These are phyloP conservation scores for Pleurotus giganteus DNA, from an alignment of 768 basidiomycete species.

Conservation along the genomic window DNA sequence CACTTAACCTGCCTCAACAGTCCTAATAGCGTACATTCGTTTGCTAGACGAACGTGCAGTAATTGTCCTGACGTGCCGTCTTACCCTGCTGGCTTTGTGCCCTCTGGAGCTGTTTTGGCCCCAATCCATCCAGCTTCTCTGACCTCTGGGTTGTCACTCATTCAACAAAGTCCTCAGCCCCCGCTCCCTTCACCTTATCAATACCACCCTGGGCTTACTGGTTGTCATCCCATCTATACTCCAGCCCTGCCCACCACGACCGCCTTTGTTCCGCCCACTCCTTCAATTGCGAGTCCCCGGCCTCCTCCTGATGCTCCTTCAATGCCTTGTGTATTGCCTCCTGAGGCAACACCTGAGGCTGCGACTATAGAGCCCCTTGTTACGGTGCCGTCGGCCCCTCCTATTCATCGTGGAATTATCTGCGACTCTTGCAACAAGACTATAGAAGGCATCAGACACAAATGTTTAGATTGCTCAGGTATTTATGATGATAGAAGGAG, in stretches of 20 bases:
- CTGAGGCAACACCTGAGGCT: conserved; percentile 2
- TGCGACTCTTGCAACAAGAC: conserved; percentile 64
- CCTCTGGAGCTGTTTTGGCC: conserved; percentile 11
- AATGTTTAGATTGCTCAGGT: conserved; percentile 79
- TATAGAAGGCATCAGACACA: conserved; percentile 69
- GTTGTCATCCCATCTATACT: neutral
- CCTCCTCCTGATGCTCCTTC: conserved; percentile 1
- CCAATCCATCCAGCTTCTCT: neutral
- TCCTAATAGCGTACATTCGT: neutral
- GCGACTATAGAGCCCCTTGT: conserved; percentile 6
- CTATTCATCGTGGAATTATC: conserved; percentile 52
- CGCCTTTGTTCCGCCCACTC: neutral
- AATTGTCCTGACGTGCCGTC: neutral
- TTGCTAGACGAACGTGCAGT: neutral
- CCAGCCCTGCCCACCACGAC: neutral
- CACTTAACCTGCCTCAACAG: neutral
- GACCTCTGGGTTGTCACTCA: conserved; percentile 1
- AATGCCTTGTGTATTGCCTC: conserved; percentile 18
- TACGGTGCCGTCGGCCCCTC: conserved; percentile 11
- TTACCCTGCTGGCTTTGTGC: neutral
- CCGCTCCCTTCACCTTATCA: neutral
- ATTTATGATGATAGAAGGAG: conserved; percentile 15
- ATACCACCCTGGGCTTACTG: neutral
- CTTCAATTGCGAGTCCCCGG: neutral
- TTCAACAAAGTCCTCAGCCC: neutral